Evolutionary conservation across 1,139 yeast genomes (phyloP).

Genomic region (Blastobotrys buckinghamii): DNA sequence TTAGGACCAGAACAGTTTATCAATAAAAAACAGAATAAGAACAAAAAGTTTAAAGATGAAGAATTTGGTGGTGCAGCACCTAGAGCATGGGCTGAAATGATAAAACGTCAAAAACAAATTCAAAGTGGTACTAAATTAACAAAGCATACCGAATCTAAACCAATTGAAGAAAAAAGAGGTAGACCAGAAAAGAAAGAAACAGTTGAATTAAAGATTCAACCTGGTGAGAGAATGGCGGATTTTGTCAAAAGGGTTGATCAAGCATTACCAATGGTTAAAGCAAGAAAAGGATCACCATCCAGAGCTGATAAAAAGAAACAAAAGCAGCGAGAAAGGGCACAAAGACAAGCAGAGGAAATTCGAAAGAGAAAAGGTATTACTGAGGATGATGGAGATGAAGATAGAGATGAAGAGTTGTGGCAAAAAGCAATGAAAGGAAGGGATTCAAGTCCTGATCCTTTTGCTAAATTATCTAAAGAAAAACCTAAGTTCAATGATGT

Average conservation of each 20-base stretch:
- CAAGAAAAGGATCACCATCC: slow-evolving; percentile 29
- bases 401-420: slow-evolving; percentile 9
- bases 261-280: slow-evolving; percentile 36
- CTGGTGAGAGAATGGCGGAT: slow-evolving; percentile 35
- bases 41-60: slow-evolving; percentile 8
- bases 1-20: slow-evolving; percentile 22
- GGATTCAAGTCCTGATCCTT: slow-evolving; percentile 37
- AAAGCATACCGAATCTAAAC: neutral
- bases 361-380: slow-evolving; percentile 9
- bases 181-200: slow-evolving; percentile 2
- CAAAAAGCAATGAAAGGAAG: slow-evolving; percentile 24
- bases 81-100: slow-evolving; percentile 7
- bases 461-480: slow-evolving; percentile 33
- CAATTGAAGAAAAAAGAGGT: slow-evolving; percentile 3
- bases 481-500: slow-evolving; percentile 39
- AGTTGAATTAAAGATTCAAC: slow-evolving; percentile 24
- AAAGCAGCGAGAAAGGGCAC: slow-evolving; percentile 23
- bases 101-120: slow-evolving; percentile 22
- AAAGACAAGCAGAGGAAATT: slow-evolving; percentile 17
- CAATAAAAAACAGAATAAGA: slow-evolving; percentile 12
- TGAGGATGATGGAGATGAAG: slow-evolving; percentile 22
- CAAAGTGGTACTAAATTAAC: slow-evolving; percentile 18
- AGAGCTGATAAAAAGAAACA: slow-evolving; percentile 26
- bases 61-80: slow-evolving; percentile 13
- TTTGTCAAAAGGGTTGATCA: slow-evolving; percentile 36